Base-by-base conservation (phyloP, 2,329 filamentous ascomycete genomes). In the Coniochaeta sp. region DNA sequence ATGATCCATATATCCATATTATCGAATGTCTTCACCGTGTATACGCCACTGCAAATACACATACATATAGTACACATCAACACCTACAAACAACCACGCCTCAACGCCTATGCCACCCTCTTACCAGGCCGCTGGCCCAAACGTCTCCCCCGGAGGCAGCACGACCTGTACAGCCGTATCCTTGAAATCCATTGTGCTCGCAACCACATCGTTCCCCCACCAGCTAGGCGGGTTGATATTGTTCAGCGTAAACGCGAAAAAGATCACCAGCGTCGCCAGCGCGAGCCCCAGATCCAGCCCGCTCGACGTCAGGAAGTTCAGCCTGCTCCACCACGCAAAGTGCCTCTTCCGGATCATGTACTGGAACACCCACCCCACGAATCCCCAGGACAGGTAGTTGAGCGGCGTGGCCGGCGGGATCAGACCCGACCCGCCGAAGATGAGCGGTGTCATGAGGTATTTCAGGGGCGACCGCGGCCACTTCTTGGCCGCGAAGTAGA, bases 381-480 rank as follows among this genome's bases (percentile, higher is more conserved):
- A 74, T 19, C 85, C 87, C 88, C 89, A 91, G n/a, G 82, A 81
- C 36, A 89, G 81, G 69, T 90, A 91, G 73, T 89, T 90, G 61
- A 91, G 81, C 0, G 88, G 88, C 0, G 88, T 89, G 3, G 89
- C 89, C 0, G 85, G 85, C 2, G 84, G 85, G 65, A 88, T 86
- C 36, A 74, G 64, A 0, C 78, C 80, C 7, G 81, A 78, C 24
- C 84, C 83, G 60, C 84, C 85, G 67, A 87, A 86, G 65, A 88
- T 84, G 62, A 88, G 74, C 1, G 85, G 85, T 4, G 84, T 80
- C 75, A 87, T 87, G 58, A 86, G 75, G 70, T 78, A 81, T 60
- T 75, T 76, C 47, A 77, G 65, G 0, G 77, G 76, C 2, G 81
- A 83, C 55, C 73, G 75, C 57, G 83, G 84, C 70, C 77, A 83